Base-by-base conservation (phyloP, 768 basidiomycete genomes). In the Leccinellum albellum region DNA sequence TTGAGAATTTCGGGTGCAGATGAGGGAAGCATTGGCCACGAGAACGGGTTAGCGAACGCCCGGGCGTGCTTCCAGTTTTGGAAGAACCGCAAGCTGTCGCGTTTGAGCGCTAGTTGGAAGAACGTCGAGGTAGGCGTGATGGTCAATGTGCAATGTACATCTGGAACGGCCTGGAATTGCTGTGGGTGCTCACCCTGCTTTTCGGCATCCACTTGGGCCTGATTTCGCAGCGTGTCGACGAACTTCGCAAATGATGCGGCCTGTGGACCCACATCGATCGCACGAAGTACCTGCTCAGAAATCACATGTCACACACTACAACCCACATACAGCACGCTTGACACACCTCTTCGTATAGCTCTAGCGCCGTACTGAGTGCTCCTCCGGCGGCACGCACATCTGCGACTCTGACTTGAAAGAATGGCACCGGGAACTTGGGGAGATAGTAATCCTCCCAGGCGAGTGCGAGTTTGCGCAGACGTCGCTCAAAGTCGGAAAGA, bases 361-460 rank as follows among this genome's bases (percentile, higher is more conserved):
- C 64, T 2, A 71, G 51, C 2, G 70, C 70, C 2, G 70, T 71
- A 1, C 58, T 71, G 51, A 73, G 64, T 6, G 70, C 72, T 2
- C 70, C 71, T 0, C 70, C 70, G 0, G 55, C 26, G 8, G 71
- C 70, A 12, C 70, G 67, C 23, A 71, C 71, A 42, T 71, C 70
- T 7, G 70, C 70, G 14, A 71, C 70, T 26, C 70, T 62, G 46
- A 71, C 70, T 24, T 67, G 67, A 5, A 71, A 71, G 35, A 71
- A 71, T 1, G 70, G 71, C 21, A 71, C 23, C 2, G 71, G 70
- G 31, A 54, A 71, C 35, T 64, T 71, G 23, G 69, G 69, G 13
- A 71, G 69, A 40, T 59, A 71, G 52, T 73, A 67, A 47, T 71
- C 67, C 28, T 71, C 70, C 70, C 71, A 71, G 3, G 61, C 57